These are phyloP conservation scores for Colletotrichum musicola DNA, from an alignment of 2,329 filamentous ascomycete species.

Conservation along the genomic window DNA sequence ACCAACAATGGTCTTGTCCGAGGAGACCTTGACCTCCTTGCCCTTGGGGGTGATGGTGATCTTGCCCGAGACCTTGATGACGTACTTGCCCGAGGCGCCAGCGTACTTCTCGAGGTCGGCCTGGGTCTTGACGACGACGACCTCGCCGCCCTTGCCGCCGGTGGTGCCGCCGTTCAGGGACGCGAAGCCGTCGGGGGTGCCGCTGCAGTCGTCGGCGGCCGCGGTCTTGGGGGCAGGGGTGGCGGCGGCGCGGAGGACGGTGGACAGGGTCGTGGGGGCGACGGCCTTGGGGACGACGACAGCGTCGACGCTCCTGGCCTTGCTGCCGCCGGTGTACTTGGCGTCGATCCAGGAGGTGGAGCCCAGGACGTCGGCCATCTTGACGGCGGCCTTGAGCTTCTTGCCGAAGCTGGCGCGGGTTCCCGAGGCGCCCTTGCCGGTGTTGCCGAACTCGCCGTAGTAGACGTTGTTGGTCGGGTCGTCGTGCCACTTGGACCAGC, in stretches of 20 bases:
- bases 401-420: constrained; percentile 60
- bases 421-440: constrained; percentile 66
- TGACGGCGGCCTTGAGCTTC: constrained; percentile 51
- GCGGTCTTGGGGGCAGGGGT: constrained; percentile 15
- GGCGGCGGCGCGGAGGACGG: constrained; percentile 24
- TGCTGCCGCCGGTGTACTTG: constrained; percentile 40
- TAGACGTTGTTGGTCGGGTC: constrained; percentile 63
- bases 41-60: constrained; percentile 43
- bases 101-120: constrained; percentile 43
- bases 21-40: constrained; percentile 40
- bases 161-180: constrained; percentile 44
- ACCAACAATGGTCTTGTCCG: constrained; percentile 45
- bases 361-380: constrained; percentile 47
- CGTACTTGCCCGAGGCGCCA: constrained; percentile 39
- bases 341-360: constrained; percentile 43
- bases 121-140: constrained; percentile 41
- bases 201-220: constrained; percentile 27
- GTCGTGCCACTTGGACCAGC: constrained; percentile 69
- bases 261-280: constrained; percentile 15
- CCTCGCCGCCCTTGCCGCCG: constrained; percentile 41
- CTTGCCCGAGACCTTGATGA: constrained; percentile 43
- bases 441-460: constrained; percentile 72
- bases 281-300: constrained; percentile 1
- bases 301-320: constrained; percentile 1
- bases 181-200: constrained; percentile 41